A percentile compares a stretch with the other conserved stretches of the same genome.
These are phyloP conservation scores for Dianthus caryophyllus DNA, from an alignment of 148 eudicot genomes.

Conservation along the genomic window DNA sequence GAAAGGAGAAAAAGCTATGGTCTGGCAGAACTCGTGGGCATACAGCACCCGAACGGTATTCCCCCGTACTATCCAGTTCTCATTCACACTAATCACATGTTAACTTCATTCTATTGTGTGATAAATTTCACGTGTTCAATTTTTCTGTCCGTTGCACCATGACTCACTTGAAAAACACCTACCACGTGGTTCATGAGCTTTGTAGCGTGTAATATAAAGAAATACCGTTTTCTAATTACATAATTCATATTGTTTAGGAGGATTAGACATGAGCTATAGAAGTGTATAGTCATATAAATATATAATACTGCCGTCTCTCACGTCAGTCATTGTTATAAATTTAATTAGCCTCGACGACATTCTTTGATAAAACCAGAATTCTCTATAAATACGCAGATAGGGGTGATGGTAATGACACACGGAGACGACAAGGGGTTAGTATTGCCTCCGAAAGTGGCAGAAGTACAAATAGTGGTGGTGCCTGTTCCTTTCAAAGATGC, in stretches of 20 bases:
- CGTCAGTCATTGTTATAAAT: not conserved
- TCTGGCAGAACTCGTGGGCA: conserved; percentile 99
- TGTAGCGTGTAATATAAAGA: not conserved
- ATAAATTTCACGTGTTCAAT: no score
- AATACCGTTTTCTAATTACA: not conserved
- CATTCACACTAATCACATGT: no score
- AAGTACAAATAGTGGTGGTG: conserved; percentile 77
- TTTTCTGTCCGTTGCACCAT: no score
- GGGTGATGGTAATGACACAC: conserved; percentile 99
- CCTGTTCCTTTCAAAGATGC: conserved; percentile 98
- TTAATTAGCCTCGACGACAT: not conserved
- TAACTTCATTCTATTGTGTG: no score
- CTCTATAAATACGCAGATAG: conserved; percentile 51
- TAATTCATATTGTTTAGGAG: not conserved
- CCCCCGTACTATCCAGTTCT: not conserved
- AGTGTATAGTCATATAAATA: not conserved
- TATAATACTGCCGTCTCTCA: not conserved
- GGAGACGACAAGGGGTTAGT: conserved; percentile 99
- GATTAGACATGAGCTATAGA: not conserved
- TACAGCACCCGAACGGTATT: conserved; percentile 86
- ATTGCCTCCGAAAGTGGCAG: conserved; percentile 91
- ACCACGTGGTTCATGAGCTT: not conserved
- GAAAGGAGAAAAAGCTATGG: conserved; percentile 80
- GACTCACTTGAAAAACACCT: no score
- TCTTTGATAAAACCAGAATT: not conserved